phyloP scores from a whole-genome alignment of 2,329 filamentous ascomycete genomes.

The Xylaria sp. region DNA sequence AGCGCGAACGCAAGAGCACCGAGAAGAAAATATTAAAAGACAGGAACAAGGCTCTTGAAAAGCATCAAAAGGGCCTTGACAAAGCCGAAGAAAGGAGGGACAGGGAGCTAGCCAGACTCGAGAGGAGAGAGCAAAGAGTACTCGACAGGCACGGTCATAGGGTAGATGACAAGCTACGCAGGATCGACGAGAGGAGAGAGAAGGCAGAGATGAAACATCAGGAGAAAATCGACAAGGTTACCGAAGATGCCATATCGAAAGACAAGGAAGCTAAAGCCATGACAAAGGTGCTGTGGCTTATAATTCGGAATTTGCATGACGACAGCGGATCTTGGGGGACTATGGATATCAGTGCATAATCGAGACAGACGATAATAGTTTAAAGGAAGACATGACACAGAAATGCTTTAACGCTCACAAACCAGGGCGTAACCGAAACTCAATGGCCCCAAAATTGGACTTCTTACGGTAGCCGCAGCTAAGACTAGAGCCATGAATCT shows the following conservation, averaged over 20 bases:
- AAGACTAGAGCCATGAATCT: too few relatives aligned
- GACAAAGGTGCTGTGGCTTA: constrained; percentile 31
- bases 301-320: constrained; percentile 27
- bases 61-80: constrained; percentile 22
- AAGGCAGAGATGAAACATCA: constrained; percentile 25
- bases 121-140: constrained; percentile 21
- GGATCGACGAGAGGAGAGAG: constrained; percentile 28
- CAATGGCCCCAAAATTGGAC: too few relatives aligned
- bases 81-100: constrained; percentile 20
- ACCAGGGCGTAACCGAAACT: too few relatives aligned
- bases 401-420: too few relatives aligned
- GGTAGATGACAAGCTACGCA: constrained; percentile 22
- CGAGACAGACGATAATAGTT: too few relatives aligned
- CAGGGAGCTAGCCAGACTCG: constrained; percentile 26
- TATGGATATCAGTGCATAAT: too few relatives aligned
- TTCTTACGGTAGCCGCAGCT: too few relatives aligned
- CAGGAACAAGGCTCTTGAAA: constrained; percentile 18
- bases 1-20: constrained; percentile 21
- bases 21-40: constrained; percentile 24
- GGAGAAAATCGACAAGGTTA: constrained; percentile 12
- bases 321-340: not conserved
- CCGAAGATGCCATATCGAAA: constrained; percentile 7
- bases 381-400: too few relatives aligned
- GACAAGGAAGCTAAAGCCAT: constrained; percentile 30
- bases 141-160: constrained; percentile 4